A percentile compares a stretch with the other conserved stretches of the same genome.
Evolutionary conservation across 345 rosid species (phyloP).

Genomic region (Acer yangbiense): DNA sequence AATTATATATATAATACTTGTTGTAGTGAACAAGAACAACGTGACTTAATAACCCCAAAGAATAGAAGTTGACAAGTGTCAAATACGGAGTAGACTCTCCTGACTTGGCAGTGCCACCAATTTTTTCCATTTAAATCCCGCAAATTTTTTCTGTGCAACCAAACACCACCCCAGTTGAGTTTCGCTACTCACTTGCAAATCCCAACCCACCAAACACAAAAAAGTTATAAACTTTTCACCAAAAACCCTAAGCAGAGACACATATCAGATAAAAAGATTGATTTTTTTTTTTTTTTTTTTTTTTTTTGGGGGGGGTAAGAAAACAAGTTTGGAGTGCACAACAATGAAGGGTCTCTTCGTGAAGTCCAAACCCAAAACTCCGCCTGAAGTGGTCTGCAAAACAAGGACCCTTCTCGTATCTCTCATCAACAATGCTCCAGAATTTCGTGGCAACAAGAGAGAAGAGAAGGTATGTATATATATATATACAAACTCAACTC

Average conservation of each 20-base stretch:
- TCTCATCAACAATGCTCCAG: constrained; percentile 24
- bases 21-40: not conserved
- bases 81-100: too few species aligned
- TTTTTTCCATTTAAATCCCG: not conserved
- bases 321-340: not conserved
- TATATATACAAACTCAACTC: not conserved
- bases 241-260: too few species aligned
- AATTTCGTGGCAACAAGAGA: constrained; percentile 39
- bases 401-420: constrained; percentile 50
- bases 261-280: not conserved
- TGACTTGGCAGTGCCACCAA: not conserved
- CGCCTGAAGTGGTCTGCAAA: constrained; percentile 33
- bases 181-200: not conserved
- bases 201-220: not conserved
- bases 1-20: not conserved
- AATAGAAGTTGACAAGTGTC: not conserved
- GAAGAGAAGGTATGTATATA: constrained; percentile 47
- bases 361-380: constrained; percentile 4
- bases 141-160: not conserved
- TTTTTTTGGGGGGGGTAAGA: not conserved
- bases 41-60: too few species aligned
- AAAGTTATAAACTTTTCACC: not conserved
- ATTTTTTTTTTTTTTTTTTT: not conserved
- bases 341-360: not conserved
- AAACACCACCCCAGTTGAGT: not conserved